phyloP scores from a whole-genome alignment of 176 grass and related monocot species.

The Microstegium vimineum region DNA sequence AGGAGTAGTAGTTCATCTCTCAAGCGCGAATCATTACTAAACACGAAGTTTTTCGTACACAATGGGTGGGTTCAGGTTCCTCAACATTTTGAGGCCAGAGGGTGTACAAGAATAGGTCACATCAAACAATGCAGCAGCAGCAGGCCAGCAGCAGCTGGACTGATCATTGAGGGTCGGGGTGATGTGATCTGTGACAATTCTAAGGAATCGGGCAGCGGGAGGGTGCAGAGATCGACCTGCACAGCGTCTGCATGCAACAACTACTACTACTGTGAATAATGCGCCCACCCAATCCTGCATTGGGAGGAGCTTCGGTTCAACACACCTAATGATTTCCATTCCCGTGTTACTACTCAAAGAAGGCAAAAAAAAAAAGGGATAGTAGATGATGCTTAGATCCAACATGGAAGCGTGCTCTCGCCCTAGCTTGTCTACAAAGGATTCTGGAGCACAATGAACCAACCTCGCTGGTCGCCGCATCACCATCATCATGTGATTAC shows the following conservation, averaged over 20 bases:
- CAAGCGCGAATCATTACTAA: background rate
- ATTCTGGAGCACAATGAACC: background rate
- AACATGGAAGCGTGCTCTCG: slow-evolving; percentile 21
- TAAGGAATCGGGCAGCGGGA: background rate
- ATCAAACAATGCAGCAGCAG: background rate
- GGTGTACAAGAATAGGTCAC: slow-evolving; percentile 1
- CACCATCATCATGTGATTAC: background rate
- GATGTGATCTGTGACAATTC: slow-evolving; percentile 25
- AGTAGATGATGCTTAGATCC: slow-evolving; percentile 32
- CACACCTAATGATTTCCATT: slow-evolving; percentile 3
- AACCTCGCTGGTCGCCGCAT: background rate
- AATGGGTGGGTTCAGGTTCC: too few relatives aligned
- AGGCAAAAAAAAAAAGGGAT: background rate
- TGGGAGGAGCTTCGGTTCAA: background rate
- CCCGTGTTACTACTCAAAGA: background rate
- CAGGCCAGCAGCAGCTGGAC: too few relatives aligned
- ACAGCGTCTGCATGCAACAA: background rate
- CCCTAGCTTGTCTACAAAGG: slow-evolving; percentile 1
- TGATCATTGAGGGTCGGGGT: background rate
- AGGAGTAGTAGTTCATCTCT: background rate
- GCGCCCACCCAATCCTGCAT: background rate
- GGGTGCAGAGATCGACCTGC: slow-evolving; percentile 1
- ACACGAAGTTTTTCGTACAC: background rate
- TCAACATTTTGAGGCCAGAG: background rate
- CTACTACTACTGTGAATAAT: slow-evolving; percentile 9